Evolutionary conservation across 2,329 filamentous ascomycete genomes (phyloP).

Genomic region (Westerdykella aurantiaca): DNA sequence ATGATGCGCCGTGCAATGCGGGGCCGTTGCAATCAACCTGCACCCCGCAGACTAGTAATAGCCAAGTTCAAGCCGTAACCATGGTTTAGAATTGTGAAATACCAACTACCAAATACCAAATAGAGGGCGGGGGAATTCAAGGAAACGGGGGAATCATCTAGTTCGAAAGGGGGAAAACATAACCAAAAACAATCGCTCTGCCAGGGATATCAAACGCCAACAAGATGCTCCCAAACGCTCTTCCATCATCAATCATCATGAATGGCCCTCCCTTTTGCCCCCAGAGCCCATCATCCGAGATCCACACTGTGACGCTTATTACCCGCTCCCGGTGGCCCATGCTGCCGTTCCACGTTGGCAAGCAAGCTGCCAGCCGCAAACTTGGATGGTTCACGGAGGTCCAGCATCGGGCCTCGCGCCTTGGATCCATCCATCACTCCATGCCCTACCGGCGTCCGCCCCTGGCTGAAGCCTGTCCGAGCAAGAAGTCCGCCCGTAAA

Average conservation of each 20-base stretch:
- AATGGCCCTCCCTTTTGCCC: constrained; percentile 3
- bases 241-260: neutral
- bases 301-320: constrained; percentile 21
- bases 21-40: too few relatives aligned
- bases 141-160: too few relatives aligned
- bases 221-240: neutral
- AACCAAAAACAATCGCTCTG: too few relatives aligned
- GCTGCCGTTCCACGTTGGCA: constrained; percentile 35
- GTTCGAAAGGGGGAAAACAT: too few relatives aligned
- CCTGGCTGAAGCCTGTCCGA: constrained; percentile 35
- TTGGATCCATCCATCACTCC: constrained; percentile 43
- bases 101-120: too few relatives aligned
- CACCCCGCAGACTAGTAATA: too few relatives aligned
- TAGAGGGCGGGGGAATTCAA: too few relatives aligned
- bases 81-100: too few relatives aligned
- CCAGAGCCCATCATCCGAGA: constrained; percentile 4
- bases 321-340: constrained; percentile 26
- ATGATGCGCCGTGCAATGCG: too few relatives aligned
- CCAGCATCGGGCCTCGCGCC: constrained; percentile 43
- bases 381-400: constrained; percentile 37
- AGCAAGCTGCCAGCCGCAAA: constrained; percentile 47
- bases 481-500: constrained; percentile 44
- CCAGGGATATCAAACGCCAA: constrained; percentile 8
- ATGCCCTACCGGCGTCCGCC: constrained; percentile 34
- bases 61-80: too few relatives aligned